These are phyloP conservation scores for Diaporthe amygdali DNA, from an alignment of 2,329 filamentous ascomycete genomes.

Conservation along the genomic window DNA sequence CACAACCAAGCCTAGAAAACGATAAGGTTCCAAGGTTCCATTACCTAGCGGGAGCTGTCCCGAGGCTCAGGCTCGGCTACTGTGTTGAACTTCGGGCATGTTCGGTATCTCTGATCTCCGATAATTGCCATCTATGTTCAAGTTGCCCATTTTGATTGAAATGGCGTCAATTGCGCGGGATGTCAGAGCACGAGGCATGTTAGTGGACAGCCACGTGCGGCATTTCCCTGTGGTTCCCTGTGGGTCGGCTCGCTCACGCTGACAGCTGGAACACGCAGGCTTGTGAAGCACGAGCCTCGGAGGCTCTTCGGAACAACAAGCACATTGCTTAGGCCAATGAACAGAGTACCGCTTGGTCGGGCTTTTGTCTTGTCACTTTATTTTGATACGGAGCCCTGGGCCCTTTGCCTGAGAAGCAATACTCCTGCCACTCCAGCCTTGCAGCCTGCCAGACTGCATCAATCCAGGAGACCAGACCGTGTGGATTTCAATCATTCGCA, in stretches of 20 bases:
- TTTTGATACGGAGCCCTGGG: neutral
- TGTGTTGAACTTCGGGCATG: neutral
- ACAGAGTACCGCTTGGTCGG: neutral
- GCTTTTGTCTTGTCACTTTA: conserved; percentile 17
- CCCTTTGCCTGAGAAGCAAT: neutral
- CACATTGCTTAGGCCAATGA: neutral
- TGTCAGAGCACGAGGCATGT: neutral
- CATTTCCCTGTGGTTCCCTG: conserved; percentile 11
- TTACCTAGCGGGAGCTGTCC: neutral
- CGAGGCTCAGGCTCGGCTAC: neutral
- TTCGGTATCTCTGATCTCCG: neutral
- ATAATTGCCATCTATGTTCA: neutral
- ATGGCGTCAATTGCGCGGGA: neutral
- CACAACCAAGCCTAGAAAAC: neutral
- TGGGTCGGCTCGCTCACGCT: conserved; percentile 1
- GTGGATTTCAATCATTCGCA: conserved; percentile 23
- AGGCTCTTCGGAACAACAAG: neutral
- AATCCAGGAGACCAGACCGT: neutral
- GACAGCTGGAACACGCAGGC: neutral
- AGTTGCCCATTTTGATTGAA: neutral
- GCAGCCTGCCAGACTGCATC: neutral
- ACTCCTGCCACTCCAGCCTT: neutral
- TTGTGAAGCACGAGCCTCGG: conserved; percentile 6
- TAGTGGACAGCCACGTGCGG: neutral
- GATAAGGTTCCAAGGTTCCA: neutral